Evolutionary conservation across 495 filamentous ascomycete genomes (phyloP).

Genomic region (Daldinia childiae): DNA sequence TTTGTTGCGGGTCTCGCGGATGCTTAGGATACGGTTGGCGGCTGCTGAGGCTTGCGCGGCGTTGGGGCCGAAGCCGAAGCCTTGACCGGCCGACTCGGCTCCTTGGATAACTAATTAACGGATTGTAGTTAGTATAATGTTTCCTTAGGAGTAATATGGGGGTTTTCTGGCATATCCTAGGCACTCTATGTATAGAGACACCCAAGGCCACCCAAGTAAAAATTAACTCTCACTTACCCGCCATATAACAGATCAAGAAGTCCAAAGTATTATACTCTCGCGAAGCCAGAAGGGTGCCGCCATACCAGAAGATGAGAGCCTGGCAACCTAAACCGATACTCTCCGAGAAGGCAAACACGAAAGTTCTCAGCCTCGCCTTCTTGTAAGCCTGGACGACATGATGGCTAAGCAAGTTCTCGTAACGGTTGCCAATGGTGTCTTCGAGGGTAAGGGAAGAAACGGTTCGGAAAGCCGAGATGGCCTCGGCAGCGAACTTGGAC

Average conservation of each 20-base stretch:
- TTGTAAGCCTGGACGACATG: conserved; percentile 55
- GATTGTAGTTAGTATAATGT: conserved; percentile 1
- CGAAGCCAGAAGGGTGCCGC: conserved; percentile 51
- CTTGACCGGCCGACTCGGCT: conserved; percentile 56
- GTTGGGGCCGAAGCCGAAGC: conserved; percentile 60
- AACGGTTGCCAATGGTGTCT: conserved; percentile 60
- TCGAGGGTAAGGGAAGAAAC: conserved; percentile 67
- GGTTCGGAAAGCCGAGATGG: conserved; percentile 67
- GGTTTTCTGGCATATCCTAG: not conserved
- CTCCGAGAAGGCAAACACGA: conserved; percentile 59
- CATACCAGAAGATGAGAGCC: conserved; percentile 63
- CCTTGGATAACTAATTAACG: conserved; percentile 52
- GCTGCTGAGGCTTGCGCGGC: conserved; percentile 58
- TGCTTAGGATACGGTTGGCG: conserved; percentile 56
- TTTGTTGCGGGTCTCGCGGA: conserved; percentile 47
- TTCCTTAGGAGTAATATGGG: not conserved
- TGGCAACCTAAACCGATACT: conserved; percentile 55
- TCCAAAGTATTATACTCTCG: conserved; percentile 51
- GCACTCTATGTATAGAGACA: no score
- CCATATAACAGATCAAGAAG: conserved; percentile 60
- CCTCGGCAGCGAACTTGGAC: conserved; percentile 69
- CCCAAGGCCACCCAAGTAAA: no score
- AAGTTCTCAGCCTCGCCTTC: conserved; percentile 55
- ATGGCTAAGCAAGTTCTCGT: conserved; percentile 49
- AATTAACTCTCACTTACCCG: conserved; percentile 30